These are phyloP conservation scores for Syzygium oleosum DNA, from an alignment of 345 rosid genomes.

Conservation along the genomic window DNA sequence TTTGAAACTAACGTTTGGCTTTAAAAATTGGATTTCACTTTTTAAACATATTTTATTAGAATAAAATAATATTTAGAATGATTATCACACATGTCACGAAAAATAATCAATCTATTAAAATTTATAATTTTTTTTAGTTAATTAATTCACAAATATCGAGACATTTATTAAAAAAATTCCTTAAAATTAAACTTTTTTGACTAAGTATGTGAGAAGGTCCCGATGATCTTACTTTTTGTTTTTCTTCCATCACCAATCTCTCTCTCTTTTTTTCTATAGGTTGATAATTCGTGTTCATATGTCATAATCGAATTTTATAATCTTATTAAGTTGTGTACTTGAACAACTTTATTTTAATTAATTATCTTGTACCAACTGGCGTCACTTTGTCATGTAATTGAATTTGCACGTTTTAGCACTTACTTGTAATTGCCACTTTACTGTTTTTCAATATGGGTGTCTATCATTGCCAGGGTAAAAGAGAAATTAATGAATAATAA, in stretches of 20 bases:
- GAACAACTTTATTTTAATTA: neutral
- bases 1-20: fast-evolving
- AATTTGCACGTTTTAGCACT: neutral
- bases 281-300: neutral
- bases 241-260: neutral
- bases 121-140: neutral
- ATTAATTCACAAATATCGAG: neutral
- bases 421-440: neutral
- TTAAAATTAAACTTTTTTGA: neutral
- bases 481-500: neutral
- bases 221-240: neutral
- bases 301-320: neutral
- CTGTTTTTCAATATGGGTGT: neutral
- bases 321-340: neutral
- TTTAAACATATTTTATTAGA: neutral
- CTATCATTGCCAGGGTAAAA: neutral
- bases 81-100: neutral
- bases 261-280: neutral
- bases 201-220: neutral
- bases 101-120: neutral
- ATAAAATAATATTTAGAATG: neutral
- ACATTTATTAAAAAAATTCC: neutral
- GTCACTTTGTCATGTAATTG: neutral
- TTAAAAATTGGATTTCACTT: neutral
- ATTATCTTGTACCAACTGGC: neutral